These are phyloP conservation scores for Mucor sp. DNA, from an alignment of 371 early-diverging fungal species.

Conservation along the genomic window DNA sequence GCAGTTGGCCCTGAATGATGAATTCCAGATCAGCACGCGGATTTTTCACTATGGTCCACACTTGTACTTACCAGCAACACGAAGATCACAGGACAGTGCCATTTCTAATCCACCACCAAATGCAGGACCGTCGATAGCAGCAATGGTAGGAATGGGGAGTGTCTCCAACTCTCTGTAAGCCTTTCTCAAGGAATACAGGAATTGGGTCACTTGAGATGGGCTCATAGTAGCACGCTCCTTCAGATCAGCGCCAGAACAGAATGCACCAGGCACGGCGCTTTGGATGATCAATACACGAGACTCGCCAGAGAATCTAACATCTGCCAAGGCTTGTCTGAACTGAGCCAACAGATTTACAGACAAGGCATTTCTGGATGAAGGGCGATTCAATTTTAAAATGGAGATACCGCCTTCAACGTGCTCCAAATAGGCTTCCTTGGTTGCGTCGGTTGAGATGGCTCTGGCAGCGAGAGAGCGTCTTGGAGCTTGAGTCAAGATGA, in stretches of 20 bases:
- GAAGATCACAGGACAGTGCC: slow-evolving; percentile 90
- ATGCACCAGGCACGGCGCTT: slow-evolving; percentile 82
- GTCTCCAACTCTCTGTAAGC: slow-evolving; percentile 87
- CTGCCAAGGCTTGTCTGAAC: slow-evolving; percentile 69
- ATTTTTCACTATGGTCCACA: neutral
- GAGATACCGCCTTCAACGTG: slow-evolving; percentile 75
- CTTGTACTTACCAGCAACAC: slow-evolving; percentile 73
- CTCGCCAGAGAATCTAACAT: slow-evolving; percentile 71
- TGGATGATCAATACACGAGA: slow-evolving; percentile 83
- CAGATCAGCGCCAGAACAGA: slow-evolving; percentile 97
- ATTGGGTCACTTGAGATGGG: slow-evolving; percentile 79
- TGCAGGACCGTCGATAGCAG: slow-evolving; percentile 94
- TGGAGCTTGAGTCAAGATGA: neutral
- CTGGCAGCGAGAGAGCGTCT: slow-evolving; percentile 1
- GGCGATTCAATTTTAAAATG: slow-evolving; percentile 84
- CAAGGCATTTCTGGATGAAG: slow-evolving; percentile 88
- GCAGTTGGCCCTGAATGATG: slow-evolving; percentile 57
- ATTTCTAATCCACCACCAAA: slow-evolving; percentile 96
- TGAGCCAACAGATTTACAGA: slow-evolving; percentile 77
- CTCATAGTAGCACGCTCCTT: slow-evolving; percentile 93
- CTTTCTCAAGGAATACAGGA: slow-evolving; percentile 76
- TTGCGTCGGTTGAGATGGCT: slow-evolving; percentile 8
- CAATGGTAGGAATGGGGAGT: slow-evolving; percentile 92
- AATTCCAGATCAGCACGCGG: neutral
- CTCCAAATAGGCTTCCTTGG: slow-evolving; percentile 68